A percentile compares a stretch with the other conserved stretches of the same genome.
These are phyloP conservation scores for Candida insectorum DNA, from an alignment of 805 yeast species.

Conservation along the genomic window DNA sequence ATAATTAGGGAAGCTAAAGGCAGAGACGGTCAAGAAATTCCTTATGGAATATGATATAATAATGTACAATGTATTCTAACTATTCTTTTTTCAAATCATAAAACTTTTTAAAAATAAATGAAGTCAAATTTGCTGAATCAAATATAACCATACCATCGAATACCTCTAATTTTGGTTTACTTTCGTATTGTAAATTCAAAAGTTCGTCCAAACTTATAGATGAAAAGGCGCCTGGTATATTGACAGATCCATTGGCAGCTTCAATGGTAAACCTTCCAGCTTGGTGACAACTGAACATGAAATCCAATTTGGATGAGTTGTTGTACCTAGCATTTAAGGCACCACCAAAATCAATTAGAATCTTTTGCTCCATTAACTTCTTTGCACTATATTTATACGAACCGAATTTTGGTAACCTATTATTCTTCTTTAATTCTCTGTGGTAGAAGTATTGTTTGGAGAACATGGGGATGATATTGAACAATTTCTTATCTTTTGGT, in stretches of 20 bases:
- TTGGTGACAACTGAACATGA: slow-evolving; percentile 72
- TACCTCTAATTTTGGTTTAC: slow-evolving; percentile 47
- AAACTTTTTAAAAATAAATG: slow-evolving; percentile 72
- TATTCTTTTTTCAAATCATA: slow-evolving; percentile 48
- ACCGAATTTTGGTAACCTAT: slow-evolving; percentile 71
- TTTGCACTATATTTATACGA: slow-evolving; percentile 74
- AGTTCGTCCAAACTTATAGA: slow-evolving; percentile 68
- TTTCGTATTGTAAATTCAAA: slow-evolving; percentile 71
- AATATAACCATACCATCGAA: slow-evolving; percentile 69
- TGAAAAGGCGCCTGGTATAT: slow-evolving; percentile 55
- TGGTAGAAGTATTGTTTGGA: slow-evolving; percentile 76
- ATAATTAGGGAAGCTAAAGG: background rate
- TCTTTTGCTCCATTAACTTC: slow-evolving; percentile 68
- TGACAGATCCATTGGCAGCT: slow-evolving; percentile 68
- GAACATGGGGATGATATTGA: slow-evolving; percentile 51
- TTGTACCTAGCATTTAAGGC: slow-evolving; percentile 33
- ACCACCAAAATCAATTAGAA: slow-evolving; percentile 60
- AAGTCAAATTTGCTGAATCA: slow-evolving; percentile 63
- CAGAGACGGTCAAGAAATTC: no score
- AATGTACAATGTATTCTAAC: background rate
- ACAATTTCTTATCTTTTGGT: slow-evolving; percentile 45
- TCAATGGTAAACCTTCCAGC: slow-evolving; percentile 73
- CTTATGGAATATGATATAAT: background rate
- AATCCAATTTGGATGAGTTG: slow-evolving; percentile 62
- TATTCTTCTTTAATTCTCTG: slow-evolving; percentile 62